Percentiles rank a stretch among this genome's conserved stretches.
Evolutionary conservation across 129 eudicot species (phyloP).

Genomic region (carrot (Daucus carota)): DNA sequence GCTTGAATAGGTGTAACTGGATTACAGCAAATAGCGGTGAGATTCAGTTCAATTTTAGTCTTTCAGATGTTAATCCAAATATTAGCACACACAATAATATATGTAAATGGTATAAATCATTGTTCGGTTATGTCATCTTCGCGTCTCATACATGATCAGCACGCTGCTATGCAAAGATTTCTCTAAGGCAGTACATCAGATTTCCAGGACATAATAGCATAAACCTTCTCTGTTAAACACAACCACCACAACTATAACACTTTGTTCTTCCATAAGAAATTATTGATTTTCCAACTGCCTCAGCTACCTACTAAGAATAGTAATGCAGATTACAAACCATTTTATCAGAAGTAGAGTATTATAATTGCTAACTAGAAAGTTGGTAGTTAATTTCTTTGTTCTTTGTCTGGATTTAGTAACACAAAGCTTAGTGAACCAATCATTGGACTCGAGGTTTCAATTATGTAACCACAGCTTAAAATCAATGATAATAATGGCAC

Average conservation of each 20-base stretch:
- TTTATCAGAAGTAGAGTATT: slow-evolving; percentile 5
- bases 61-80: background rate
- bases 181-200: background rate
- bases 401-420: slow-evolving; percentile 23
- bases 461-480: slow-evolving; percentile 11
- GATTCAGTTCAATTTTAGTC: slow-evolving; percentile 10
- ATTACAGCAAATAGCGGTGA: slow-evolving; percentile 90
- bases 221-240: background rate
- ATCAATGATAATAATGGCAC: slow-evolving; percentile 8
- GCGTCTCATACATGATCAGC: background rate
- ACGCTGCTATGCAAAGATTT: background rate
- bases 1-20: slow-evolving; percentile 86
- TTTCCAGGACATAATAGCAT: slow-evolving; percentile 1
- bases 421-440: slow-evolving; percentile 30
- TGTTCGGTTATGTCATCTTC: background rate
- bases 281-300: slow-evolving; percentile 4
- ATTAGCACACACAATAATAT: background rate
- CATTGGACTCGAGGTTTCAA: slow-evolving; percentile 12
- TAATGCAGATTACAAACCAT: slow-evolving; percentile 15
- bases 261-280: background rate
- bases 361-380: slow-evolving; percentile 9
- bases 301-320: slow-evolving; percentile 11
- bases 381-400: slow-evolving; percentile 10
- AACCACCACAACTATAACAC: slow-evolving; percentile 6
- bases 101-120: background rate